Evolutionary conservation across 352 stramenopile genomes (phyloP).

Genomic region (Hyaloperonospora arabidopsidis): DNA sequence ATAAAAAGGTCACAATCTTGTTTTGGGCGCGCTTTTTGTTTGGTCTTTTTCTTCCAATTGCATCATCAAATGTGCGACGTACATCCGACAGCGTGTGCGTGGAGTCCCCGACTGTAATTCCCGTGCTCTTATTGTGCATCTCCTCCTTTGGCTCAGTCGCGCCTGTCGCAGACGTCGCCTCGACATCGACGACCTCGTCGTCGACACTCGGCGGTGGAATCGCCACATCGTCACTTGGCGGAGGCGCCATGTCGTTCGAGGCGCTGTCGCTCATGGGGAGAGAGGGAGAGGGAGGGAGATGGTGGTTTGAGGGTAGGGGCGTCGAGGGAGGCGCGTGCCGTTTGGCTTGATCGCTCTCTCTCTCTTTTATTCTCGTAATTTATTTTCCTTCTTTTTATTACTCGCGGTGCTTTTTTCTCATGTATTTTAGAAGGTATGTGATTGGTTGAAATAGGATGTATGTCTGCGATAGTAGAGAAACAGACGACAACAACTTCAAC

Average conservation of each 20-base stretch:
- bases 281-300: background rate
- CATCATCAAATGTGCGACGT: slow-evolving; percentile 13
- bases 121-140: slow-evolving; percentile 80
- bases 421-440: no score
- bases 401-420: no score
- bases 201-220: slow-evolving; percentile 20
- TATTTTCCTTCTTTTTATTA: no score
- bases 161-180: slow-evolving; percentile 35
- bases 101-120: slow-evolving; percentile 77
- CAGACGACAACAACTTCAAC: no score
- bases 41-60: background rate
- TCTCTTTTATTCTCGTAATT: no score
- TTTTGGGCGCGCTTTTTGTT: no score
- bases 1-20: no score
- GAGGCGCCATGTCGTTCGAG: slow-evolving; percentile 15
- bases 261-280: slow-evolving; percentile 26
- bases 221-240: slow-evolving; percentile 9
- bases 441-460: no score
- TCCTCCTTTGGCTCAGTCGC: slow-evolving; percentile 63
- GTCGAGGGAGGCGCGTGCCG: background rate
- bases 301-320: background rate
- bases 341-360: no score
- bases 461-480: no score
- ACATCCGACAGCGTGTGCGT: slow-evolving; percentile 75
- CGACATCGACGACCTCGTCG: slow-evolving; percentile 34